phyloP scores from a whole-genome alignment of 192 early-diverging fungal species.

The Cetraspora pellucida region DNA sequence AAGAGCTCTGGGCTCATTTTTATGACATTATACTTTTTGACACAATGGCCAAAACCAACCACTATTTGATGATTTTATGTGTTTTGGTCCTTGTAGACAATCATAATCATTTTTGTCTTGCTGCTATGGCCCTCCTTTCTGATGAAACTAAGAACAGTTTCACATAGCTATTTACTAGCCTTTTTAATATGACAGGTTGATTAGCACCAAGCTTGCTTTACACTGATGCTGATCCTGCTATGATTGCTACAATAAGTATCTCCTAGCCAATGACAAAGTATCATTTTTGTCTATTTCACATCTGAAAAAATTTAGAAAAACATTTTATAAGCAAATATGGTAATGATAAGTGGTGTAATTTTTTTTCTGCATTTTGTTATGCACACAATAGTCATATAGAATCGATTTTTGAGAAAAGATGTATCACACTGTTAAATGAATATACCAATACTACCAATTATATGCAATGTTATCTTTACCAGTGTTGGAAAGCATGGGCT shows the following conservation, averaged over 20 bases:
- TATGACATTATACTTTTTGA: constrained; percentile 10
- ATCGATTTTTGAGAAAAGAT: constrained; percentile 9
- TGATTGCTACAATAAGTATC: no score
- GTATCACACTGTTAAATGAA: background rate
- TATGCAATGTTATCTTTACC: background rate
- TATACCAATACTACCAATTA: constrained; percentile 2
- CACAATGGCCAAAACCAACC: background rate
- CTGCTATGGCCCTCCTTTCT: background rate
- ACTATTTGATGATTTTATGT: background rate
- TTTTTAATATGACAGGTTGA: background rate
- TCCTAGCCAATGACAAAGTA: no score
- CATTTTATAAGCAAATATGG: background rate
- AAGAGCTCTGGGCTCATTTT: background rate
- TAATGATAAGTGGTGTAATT: background rate
- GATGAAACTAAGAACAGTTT: constrained; percentile 2
- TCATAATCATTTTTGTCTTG: constrained; percentile 8
- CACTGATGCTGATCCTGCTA: no score
- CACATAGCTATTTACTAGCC: background rate
- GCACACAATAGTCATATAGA: background rate
- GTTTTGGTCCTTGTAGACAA: background rate
- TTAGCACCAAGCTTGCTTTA: background rate
- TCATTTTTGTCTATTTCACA: no score
- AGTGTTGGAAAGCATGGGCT: no score
- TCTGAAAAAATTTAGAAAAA: no score
- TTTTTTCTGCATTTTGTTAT: constrained; percentile 15